Conservation (phyloP, 352 stramenopile species). For the Phytophthora fragariae region DNA sequence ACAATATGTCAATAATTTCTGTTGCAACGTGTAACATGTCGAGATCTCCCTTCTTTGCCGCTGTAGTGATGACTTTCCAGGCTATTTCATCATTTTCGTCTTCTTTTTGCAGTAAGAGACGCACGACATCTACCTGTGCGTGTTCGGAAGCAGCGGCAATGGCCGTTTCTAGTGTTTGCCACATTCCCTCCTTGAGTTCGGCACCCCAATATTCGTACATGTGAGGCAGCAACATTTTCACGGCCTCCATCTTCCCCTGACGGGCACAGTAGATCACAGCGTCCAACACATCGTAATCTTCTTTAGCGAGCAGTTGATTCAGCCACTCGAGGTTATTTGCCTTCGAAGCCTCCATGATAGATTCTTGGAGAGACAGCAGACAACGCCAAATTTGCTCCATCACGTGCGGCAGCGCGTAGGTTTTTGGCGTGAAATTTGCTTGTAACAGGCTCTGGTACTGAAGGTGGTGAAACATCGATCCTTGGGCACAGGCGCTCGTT, state of each 20-base stretch:
- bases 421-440: background rate
- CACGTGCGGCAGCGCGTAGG: background rate
- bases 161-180: background rate
- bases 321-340: background rate
- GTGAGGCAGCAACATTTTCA: background rate
- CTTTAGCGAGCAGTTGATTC: background rate
- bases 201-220: background rate
- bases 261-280: background rate
- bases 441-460: background rate
- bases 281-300: background rate
- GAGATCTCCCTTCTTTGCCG: background rate
- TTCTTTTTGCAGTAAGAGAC: background rate
- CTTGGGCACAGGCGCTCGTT: background rate
- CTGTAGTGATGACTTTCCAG: background rate
- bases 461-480: background rate
- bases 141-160: background rate
- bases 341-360: background rate
- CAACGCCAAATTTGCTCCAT: background rate
- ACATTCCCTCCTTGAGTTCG: background rate
- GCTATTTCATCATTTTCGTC: background rate
- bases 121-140: background rate
- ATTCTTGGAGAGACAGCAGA: background rate
- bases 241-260: background rate
- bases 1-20: background rate
- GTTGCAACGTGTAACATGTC: background rate